Conservation (phyloP, 2,329 filamentous ascomycete genomes). For the Pleoardoris graminearum region DNA sequence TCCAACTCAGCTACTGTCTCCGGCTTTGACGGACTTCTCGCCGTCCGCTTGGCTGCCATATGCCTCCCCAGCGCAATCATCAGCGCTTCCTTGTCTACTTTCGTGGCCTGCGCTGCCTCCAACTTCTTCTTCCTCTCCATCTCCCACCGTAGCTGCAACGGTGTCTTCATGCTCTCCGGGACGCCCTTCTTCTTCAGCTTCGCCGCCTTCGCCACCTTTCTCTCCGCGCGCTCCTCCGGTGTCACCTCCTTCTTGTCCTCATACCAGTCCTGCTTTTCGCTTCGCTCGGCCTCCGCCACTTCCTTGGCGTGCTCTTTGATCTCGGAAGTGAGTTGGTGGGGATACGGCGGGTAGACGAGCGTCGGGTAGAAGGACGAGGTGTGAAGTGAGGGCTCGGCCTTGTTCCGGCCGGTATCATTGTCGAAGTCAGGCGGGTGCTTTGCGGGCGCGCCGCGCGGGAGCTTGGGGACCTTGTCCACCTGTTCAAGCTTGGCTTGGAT, state of each 20-base stretch:
- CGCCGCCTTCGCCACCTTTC: conserved; percentile 6
- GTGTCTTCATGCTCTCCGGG: conserved; percentile 38
- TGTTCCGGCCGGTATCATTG: conserved; percentile 65
- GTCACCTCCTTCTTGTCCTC: conserved; percentile 40
- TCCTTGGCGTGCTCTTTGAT: conserved; percentile 51
- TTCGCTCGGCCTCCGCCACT: background rate
- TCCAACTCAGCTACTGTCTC: conserved; percentile 10
- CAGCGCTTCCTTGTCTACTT: conserved; percentile 40
- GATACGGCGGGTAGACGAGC: conserved; percentile 77
- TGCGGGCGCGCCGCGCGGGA: conserved; percentile 1
- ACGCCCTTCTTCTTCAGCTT: conserved; percentile 11
- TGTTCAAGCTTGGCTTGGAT: conserved; percentile 22
- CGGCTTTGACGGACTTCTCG: conserved; percentile 14
- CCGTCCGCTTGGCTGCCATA: conserved; percentile 34
- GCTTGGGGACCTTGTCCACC: background rate
- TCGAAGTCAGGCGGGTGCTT: conserved; percentile 35
- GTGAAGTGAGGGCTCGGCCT: background rate
- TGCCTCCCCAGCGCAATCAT: conserved; percentile 49
- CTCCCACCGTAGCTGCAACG: conserved; percentile 41
- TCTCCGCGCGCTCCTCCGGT: conserved; percentile 21
- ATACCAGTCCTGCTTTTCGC: conserved; percentile 57
- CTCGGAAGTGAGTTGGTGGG: conserved; percentile 77
- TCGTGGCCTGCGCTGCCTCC: conserved; percentile 19
- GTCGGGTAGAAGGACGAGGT: conserved; percentile 71
- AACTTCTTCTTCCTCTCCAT: conserved; percentile 31